These are phyloP conservation scores for Rugonectria rugulosa DNA, from an alignment of 2,329 filamentous ascomycete genomes.

Conservation along the genomic window DNA sequence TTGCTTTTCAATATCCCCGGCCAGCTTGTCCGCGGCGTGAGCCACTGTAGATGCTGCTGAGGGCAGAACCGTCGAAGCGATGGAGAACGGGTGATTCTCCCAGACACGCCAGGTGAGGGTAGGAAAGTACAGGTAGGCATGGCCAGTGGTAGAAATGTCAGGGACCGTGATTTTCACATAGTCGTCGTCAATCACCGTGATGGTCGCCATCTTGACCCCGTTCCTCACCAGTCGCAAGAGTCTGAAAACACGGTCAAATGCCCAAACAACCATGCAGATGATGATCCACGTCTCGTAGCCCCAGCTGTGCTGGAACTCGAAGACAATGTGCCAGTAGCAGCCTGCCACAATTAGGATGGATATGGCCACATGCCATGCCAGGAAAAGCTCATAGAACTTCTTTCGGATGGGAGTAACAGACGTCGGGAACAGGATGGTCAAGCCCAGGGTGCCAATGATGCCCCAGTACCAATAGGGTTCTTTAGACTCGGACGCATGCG, in stretches of 20 bases:
- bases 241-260: slow-evolving; percentile 53
- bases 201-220: slow-evolving; percentile 46
- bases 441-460: slow-evolving; percentile 45
- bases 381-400: slow-evolving; percentile 50
- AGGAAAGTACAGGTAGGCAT: slow-evolving; percentile 60
- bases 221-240: slow-evolving; percentile 47
- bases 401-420: slow-evolving; percentile 44
- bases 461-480: slow-evolving; percentile 52
- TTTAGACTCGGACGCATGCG: slow-evolving; percentile 37
- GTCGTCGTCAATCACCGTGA: slow-evolving; percentile 45
- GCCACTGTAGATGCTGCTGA: neutral
- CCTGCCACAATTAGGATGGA: slow-evolving; percentile 49
- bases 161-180: slow-evolving; percentile 52
- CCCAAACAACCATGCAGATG: slow-evolving; percentile 38
- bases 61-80: neutral
- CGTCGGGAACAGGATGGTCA: slow-evolving; percentile 31
- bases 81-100: slow-evolving; percentile 64
- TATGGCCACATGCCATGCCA: slow-evolving; percentile 49
- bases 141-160: slow-evolving; percentile 47
- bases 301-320: neutral
- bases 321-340: slow-evolving; percentile 51
- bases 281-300: slow-evolving; percentile 53
- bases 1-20: neutral
- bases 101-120: slow-evolving; percentile 51
- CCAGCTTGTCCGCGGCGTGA: neutral